Base-by-base conservation (phyloP, 768 basidiomycete species). In the Pholiota molesta region DNA sequence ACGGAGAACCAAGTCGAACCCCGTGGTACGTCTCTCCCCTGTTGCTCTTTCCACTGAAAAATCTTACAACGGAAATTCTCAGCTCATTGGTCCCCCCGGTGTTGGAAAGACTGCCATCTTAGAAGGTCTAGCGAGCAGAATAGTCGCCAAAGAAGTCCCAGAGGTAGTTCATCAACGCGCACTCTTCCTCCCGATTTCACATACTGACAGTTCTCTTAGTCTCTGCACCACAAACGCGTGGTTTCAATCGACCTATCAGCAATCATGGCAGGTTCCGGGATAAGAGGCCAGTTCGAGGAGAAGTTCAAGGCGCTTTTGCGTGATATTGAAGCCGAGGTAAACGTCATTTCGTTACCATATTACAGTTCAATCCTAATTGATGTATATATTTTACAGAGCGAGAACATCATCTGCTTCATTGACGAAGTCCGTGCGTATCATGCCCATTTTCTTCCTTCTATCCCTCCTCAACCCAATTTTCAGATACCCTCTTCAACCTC, bases 31-130 rank as follows among this genome's bases (percentile, higher is more conserved):
- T 77, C 16, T 1, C 0, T 2, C 1, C 2, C n/a, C n/a, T n/a
- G 2, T n/a, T 19, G 8, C 19, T 42, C 17, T 42, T 17, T 17
- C 51, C 2, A 33, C n/a, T 19, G 16, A n/a, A 8, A 26, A 14
- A 5, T 28, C 19, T 54, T n/a, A n/a, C 16, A n/a, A 33, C 52
- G n/a, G 2, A 59, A 19, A 33, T 52, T 7, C 14, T 13, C 28
- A 91, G 89, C 82, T 92, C 51, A 91, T 93, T 58, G 91, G 92
- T 6, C 88, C 92, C 26, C 92, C 94, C 2, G 95, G 95, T 61
- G 93, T 95, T 13, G 95, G 95, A 0, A 97, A 97, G 77, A 97
- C 95, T 0, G 94, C 95, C 0, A 95, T 97, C 55, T 72, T 96
- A 13, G 95, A 96, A 75, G 95, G 95, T 2, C 81, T 97, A 16